These are phyloP conservation scores for Apiospora marii DNA, from an alignment of 2,329 filamentous ascomycete genomes.

Conservation along the genomic window DNA sequence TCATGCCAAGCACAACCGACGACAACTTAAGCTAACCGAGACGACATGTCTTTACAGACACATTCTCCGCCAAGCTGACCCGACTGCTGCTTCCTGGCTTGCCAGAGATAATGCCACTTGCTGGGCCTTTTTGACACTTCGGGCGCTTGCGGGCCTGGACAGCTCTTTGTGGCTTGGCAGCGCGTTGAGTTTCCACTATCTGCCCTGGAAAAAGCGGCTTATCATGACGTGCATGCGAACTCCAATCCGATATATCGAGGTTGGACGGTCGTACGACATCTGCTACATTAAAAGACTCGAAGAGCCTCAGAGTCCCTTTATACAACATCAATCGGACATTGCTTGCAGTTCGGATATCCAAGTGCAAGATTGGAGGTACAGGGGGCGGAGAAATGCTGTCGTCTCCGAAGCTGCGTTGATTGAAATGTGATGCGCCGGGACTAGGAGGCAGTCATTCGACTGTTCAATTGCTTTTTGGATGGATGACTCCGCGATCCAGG, in stretches of 20 bases:
- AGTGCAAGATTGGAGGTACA: not conserved
- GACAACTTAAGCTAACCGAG: not conserved
- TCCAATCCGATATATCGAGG: not conserved
- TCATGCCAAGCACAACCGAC: not conserved
- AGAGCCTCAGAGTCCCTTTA: not conserved
- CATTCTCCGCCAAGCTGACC: not conserved
- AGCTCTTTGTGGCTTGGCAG: not conserved
- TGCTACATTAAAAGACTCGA: not conserved
- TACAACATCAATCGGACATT: slow-evolving; percentile 1
- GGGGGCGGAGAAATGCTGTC: not conserved
- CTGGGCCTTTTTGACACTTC: not conserved
- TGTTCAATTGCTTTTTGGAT: not conserved
- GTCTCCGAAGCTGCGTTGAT: not conserved
- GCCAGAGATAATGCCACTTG: not conserved
- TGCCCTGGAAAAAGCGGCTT: not conserved
- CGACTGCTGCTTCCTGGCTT: not conserved
- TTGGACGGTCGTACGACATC: not conserved
- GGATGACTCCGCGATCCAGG: not conserved
- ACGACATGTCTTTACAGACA: not conserved
- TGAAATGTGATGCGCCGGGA: not conserved
- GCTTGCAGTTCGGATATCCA: not conserved
- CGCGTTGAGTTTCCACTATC: not conserved
- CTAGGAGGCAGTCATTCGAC: not conserved
- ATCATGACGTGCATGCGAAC: not conserved
- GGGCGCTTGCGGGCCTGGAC: not conserved